Conservation (phyloP, 1,139 yeast species). For the Yamadazyma dushanensis region DNA sequence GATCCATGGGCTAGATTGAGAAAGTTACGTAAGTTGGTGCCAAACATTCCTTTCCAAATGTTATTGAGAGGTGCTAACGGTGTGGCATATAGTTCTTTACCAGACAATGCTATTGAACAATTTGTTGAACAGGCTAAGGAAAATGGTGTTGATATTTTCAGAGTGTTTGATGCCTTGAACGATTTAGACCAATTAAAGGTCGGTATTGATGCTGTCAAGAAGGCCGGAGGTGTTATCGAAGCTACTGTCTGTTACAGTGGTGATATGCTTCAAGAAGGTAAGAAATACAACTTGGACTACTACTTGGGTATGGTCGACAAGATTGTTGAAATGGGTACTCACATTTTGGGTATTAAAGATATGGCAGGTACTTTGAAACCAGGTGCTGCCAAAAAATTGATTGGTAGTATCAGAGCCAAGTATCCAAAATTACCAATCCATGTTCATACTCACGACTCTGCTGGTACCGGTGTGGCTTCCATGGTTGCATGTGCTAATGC, state of each 20-base stretch:
- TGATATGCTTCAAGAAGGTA: conserved; percentile 93
- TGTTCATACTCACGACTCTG: conserved; percentile 98
- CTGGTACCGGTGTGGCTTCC: conserved; percentile 98
- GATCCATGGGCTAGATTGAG: conserved; percentile 98
- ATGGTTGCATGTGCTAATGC: conserved; percentile 93
- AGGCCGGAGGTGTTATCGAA: conserved; percentile 98
- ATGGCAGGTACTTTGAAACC: conserved; percentile 99
- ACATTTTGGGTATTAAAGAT: conserved; percentile 94
- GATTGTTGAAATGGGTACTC: conserved; percentile 93
- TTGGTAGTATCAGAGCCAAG: conserved; percentile 77
- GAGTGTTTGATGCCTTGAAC: conserved; percentile 96
- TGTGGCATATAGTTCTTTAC: conserved; percentile 95
- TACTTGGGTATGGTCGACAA: conserved; percentile 79
- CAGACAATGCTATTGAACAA: conserved; percentile 98
- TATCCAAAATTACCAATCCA: conserved; percentile 96
- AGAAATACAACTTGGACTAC: conserved; percentile 92
- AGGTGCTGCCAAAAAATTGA: conserved; percentile 78
- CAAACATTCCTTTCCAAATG: conserved; percentile 99
- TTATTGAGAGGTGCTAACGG: conserved; percentile 98
- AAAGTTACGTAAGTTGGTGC: conserved; percentile 82
- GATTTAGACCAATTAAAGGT: conserved; percentile 95
- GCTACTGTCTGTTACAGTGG: conserved; percentile 99
- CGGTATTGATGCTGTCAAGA: conserved; percentile 96
- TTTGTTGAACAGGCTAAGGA: conserved; percentile 93
- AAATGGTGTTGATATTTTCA: conserved; percentile 93